Evolutionary conservation across 495 filamentous ascomycete genomes (phyloP), one percentile per base, ranked within the genome.

Genomic region (Xylaria longipes): DNA sequence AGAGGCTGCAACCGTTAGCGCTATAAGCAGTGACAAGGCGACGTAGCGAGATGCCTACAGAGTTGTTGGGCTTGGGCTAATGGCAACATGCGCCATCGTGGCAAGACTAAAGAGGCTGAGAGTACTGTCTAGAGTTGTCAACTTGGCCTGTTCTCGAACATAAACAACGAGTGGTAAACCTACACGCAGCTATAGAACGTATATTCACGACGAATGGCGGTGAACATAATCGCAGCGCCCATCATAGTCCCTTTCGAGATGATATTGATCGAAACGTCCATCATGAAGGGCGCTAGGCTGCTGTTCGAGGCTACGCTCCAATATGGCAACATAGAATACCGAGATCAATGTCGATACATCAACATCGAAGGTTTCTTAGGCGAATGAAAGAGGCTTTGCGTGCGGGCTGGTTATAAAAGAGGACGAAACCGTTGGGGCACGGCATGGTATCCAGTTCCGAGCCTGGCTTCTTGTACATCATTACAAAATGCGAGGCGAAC

Each of bases 171-270:
- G 58, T 45, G 52, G 6, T 62, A 50, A 22, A 52, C 80, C 79
- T 74, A 83, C 81, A 81, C 60, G 39, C 71, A 71, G 48, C 71
- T 66, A 65, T 79, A 80, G 54, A 77, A 73, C 1, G 66, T 45
- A 39, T 72, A 65, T 65, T 74, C 75, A 22, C 56, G 57, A 20
- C 73, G 73, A 15, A 77, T 71, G 5, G 75, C 72, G 17, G 79
- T 75, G 65, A 78, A 76, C 14, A 79, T 27, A 58, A 82, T 63
- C n/a, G 78, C 80, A 9, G 78, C 69, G 33, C 75, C 78, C 64
- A 80, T 73, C 82, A 84, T 83, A 39, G 74, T 27, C 3, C 78
- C 80, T 29, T 69, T 73, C 27, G 80, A 77, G 20, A 79, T 1
- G 29, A 81, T 75, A 50, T 77, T 81, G 67, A 50, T 39, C 41